A percentile compares a stretch with the other conserved stretches of the same genome.
Evolutionary conservation across 2,329 filamentous ascomycete species (phyloP).

Genomic region (Penicillium fuscoglaucum): DNA sequence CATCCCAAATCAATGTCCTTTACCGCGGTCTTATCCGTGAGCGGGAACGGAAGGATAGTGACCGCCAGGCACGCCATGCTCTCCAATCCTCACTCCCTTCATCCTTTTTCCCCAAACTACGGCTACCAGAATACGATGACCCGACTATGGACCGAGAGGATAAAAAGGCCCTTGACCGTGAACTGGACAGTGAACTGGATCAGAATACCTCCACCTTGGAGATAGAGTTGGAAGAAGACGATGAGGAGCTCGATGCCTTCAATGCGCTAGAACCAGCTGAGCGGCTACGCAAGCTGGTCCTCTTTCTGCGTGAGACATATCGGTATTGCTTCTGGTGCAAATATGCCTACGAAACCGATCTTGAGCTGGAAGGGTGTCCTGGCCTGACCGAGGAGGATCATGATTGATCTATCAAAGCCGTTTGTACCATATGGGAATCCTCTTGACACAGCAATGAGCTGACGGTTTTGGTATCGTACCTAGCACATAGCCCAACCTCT

Average conservation of each 20-base stretch:
- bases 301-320: slow-evolving; percentile 68
- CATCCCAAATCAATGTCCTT: slow-evolving; percentile 71
- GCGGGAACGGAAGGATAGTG: slow-evolving; percentile 60
- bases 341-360: slow-evolving; percentile 63
- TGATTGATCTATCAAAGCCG: slow-evolving; percentile 48
- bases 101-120: slow-evolving; percentile 37
- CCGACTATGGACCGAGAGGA: slow-evolving; percentile 72
- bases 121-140: slow-evolving; percentile 67
- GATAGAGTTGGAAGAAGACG: slow-evolving; percentile 67
- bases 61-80: slow-evolving; percentile 33
- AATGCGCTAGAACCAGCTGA: slow-evolving; percentile 67
- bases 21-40: slow-evolving; percentile 74
- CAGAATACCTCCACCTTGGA: slow-evolving; percentile 39
- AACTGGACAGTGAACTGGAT: slow-evolving; percentile 48
- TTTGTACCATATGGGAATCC: slow-evolving; percentile 3
- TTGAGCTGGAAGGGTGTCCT: slow-evolving; percentile 85
- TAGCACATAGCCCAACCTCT: neutral
- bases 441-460: neutral
- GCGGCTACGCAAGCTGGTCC: slow-evolving; percentile 65
- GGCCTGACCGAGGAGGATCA: slow-evolving; percentile 83
- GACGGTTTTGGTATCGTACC: neutral
- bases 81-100: slow-evolving; percentile 37
- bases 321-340: slow-evolving; percentile 98
- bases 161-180: slow-evolving; percentile 61
- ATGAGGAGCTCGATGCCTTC: slow-evolving; percentile 78